Conservation (phyloP, 345 rosid genomes). For the Eucalyptus camaldulensis region DNA sequence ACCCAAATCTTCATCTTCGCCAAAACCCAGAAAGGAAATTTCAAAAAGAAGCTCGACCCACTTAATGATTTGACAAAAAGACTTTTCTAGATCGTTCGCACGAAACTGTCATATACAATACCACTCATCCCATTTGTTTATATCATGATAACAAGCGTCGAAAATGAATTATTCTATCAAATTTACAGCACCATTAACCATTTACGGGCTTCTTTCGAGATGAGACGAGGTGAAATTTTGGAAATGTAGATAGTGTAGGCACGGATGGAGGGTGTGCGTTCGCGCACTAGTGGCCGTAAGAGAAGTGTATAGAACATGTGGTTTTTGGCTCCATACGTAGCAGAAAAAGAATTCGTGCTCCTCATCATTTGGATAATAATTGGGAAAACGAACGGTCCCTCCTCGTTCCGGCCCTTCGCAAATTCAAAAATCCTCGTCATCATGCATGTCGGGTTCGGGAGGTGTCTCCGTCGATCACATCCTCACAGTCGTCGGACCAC, state of each 20-base stretch:
- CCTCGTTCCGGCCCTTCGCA: not conserved
- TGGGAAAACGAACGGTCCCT: not conserved
- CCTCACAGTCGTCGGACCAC: not conserved
- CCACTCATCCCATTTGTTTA: not conserved
- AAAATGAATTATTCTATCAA: fast-evolving
- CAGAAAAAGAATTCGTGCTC: not conserved
- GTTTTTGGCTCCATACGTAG: not conserved
- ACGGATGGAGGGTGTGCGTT: not conserved
- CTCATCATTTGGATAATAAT: not conserved
- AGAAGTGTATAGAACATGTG: not conserved
- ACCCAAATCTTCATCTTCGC: not conserved
- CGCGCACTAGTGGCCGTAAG: not conserved
- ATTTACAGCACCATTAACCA: not conserved
- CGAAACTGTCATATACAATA: not conserved
- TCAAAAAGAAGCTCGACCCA: not conserved
- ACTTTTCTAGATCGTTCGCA: not conserved
- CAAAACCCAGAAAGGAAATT: not conserved
- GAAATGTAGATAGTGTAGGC: not conserved
- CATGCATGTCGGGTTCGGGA: not conserved
- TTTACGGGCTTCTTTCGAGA: not conserved
- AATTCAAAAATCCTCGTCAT: not conserved
- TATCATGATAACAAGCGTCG: not conserved
- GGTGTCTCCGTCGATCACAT: not conserved
- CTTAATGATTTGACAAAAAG: not conserved
- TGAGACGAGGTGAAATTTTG: not conserved